Conservation (phyloP, 75 land plant species). For the Selaginella moellendorffii region DNA sequence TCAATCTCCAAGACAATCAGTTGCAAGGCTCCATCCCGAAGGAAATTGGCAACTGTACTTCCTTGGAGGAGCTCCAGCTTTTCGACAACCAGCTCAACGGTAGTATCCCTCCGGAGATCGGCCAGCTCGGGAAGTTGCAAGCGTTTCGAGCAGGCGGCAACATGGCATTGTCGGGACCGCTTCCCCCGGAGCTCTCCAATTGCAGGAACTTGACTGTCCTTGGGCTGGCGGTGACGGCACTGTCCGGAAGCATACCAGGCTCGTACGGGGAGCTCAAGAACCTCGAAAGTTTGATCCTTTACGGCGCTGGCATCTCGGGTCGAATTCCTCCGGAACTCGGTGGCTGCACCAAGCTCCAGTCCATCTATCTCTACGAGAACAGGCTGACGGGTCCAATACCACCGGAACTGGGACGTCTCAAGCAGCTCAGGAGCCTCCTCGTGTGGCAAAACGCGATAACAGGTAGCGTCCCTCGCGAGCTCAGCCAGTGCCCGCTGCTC, state of each 20-base stretch:
- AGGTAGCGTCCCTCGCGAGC: conserved; percentile 53
- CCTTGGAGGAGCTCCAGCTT: conserved; percentile 30
- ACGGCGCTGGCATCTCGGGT: conserved; percentile 1
- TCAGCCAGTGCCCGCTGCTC: conserved; percentile 49
- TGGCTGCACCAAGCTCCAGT: conserved; percentile 24
- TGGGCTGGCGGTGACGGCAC: conserved; percentile 49
- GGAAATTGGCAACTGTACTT: conserved; percentile 34
- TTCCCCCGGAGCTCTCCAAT: conserved; percentile 43
- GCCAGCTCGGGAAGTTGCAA: conserved; percentile 28
- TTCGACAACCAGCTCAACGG: conserved; percentile 74
- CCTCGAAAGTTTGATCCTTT: conserved; percentile 48
- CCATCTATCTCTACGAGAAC: conserved; percentile 26
- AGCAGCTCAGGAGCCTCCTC: conserved; percentile 22
- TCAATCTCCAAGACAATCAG: conserved; percentile 43
- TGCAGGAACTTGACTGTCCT: conserved; percentile 33
- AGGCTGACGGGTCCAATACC: conserved; percentile 27
- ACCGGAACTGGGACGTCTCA: conserved; percentile 19
- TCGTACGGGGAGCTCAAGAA: conserved; percentile 34
- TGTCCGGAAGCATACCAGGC: conserved; percentile 48
- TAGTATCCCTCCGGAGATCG: conserved; percentile 37
- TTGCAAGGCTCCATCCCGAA: conserved; percentile 54
- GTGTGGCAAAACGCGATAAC: conserved; percentile 46
- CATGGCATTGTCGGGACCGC: conserved; percentile 41
- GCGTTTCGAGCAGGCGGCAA: conserved; percentile 64
- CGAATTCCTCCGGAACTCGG: conserved; percentile 41